Evolutionary conservation across 2,329 filamentous ascomycete species (phyloP), one percentile per base, ranked within the genome.

Genomic region (Lecanosticta acicola): DNA sequence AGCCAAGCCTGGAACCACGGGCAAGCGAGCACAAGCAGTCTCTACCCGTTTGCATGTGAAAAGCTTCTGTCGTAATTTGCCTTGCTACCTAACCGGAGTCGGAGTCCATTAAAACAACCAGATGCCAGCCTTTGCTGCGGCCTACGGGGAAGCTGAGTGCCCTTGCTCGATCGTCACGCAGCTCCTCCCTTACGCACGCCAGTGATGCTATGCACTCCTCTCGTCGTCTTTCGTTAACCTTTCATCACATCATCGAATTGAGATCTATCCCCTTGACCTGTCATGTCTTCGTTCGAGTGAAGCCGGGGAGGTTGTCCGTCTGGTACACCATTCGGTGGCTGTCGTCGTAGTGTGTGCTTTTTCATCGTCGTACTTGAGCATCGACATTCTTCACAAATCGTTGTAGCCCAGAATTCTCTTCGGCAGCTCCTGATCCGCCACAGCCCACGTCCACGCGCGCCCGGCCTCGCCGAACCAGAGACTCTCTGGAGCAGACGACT

Each of bases 391-490:
- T 64, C 56, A 75, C 33, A 75, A 66, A 56, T 75, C 72, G 55
- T 75, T 75, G 58, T 72, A 75, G 4, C 72, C 73, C 42, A 76
- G 58, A 35, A 74, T 66, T 24, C 68, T 63, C 60, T 72, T 75
- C 41, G 68, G 63, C 43, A 75, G 48, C 3, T 66, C 64, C 54
- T 68, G 69, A 48, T 76, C 67, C 43, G 62, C 60, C 37, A 67
- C 64, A 16, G 66, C 69, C 68, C 69, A 73, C 8, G 63, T 64
- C 68, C 69, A 73, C 24, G 69, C 71, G 38, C 70, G 53, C 11
- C 64, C 66, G 19, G 62, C 67, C 43, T 67, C 63, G 36, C 63
- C 66, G 42, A 71, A 74, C 61, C 73, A 77, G 21, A 78, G 59
- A 3, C 68, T 67, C 21, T 72, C 73, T 4, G 74, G 71, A 26